Conservation (phyloP, 1,284 basidiomycete species). For the Boletus smithii region DNA sequence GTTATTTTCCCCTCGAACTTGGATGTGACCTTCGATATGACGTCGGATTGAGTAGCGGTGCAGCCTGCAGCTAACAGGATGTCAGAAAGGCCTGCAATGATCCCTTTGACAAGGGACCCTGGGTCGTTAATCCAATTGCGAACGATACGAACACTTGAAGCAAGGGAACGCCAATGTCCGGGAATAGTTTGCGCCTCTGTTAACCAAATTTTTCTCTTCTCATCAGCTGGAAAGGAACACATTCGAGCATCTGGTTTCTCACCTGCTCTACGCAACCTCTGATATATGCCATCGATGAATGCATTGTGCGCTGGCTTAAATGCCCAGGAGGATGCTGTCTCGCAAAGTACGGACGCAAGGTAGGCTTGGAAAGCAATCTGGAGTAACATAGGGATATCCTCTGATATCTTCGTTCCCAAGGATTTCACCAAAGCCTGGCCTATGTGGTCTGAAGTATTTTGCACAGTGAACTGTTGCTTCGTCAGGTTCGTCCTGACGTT, state of each 20-base stretch:
- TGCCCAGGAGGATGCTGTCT: conserved; percentile 8
- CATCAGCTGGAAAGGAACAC: background rate
- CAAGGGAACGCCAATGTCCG: conserved; percentile 10
- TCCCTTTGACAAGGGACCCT: conserved; percentile 1
- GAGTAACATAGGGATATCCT: conserved; percentile 9
- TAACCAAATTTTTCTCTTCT: background rate
- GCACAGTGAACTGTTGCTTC: background rate
- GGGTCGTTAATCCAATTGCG: conserved; percentile 3
- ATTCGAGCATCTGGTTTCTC: background rate
- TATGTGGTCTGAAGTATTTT: background rate
- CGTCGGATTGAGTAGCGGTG: conserved; percentile 7
- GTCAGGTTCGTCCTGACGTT: background rate
- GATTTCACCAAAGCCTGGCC: conserved; percentile 3
- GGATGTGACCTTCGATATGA: conserved; percentile 8
- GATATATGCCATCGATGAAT: conserved; percentile 9
- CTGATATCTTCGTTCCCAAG: background rate
- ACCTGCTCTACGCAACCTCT: conserved; percentile 11
- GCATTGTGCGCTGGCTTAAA: conserved; percentile 3
- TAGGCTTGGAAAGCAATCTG: conserved; percentile 11
- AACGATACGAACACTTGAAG: conserved; percentile 1
- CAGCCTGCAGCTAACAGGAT: conserved; percentile 20
- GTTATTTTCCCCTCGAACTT: conserved; percentile 19
- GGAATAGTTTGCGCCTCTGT: conserved; percentile 12
- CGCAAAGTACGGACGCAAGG: conserved; percentile 2
- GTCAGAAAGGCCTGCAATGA: conserved; percentile 7